These are phyloP conservation scores for Takashimella tepidaria DNA, from an alignment of 1,284 basidiomycete genomes.

Conservation along the genomic window DNA sequence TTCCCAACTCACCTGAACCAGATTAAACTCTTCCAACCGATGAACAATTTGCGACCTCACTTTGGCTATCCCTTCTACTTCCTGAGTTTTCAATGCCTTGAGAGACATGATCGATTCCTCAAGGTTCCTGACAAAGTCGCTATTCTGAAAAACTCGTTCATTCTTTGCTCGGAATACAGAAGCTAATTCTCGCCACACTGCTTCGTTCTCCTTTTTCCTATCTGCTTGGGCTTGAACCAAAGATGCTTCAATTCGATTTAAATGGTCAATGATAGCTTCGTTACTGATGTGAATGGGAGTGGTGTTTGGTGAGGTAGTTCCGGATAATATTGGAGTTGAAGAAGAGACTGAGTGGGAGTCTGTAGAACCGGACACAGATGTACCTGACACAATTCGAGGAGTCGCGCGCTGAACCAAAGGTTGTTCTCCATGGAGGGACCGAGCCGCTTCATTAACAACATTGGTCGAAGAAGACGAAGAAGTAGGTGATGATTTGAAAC, in stretches of 20 bases:
- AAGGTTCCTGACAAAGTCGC: too few species aligned
- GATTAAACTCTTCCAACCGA: not conserved
- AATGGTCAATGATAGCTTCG: not conserved
- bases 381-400: too few species aligned
- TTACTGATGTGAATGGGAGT: not conserved
- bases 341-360: too few species aligned
- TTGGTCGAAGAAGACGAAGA: not conserved
- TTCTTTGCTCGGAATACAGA: not conserved
- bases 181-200: not conserved
- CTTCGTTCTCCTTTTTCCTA: not conserved
- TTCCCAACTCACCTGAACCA: not conserved
- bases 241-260: not conserved
- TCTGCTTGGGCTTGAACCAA: not conserved
- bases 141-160: too few species aligned
- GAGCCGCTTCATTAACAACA: too few species aligned
- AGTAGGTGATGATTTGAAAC: not conserved
- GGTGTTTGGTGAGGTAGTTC: not conserved
- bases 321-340: not conserved
- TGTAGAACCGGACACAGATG: too few species aligned
- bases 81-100: not conserved
- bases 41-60: not conserved
- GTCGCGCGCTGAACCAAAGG: too few species aligned
- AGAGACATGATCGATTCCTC: too few species aligned
- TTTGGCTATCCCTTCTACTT: not conserved
- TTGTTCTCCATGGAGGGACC: too few species aligned